phyloP scores from a whole-genome alignment of 164 flowering plant species.

The Houttuynia cordata region DNA sequence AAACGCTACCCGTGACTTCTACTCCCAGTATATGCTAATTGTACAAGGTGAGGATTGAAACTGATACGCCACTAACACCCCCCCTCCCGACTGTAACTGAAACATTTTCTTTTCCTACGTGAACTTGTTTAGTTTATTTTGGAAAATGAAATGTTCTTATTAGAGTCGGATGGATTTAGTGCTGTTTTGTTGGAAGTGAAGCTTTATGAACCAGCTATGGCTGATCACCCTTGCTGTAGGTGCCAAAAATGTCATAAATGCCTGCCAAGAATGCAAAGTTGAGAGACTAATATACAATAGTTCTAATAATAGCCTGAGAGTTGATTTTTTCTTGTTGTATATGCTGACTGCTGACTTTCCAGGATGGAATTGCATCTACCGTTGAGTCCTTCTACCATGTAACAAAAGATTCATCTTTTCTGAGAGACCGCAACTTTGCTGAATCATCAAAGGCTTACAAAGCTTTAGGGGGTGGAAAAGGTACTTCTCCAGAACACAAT shows the following conservation, averaged over 20 bases:
- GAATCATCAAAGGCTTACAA: slow-evolving; percentile 50
- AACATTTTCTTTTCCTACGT: too few species aligned
- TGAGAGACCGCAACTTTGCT: slow-evolving; percentile 14
- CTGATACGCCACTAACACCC: too few species aligned
- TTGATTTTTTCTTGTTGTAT: slow-evolving; percentile 3
- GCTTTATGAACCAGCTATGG: background rate
- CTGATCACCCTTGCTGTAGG: slow-evolving; percentile 26
- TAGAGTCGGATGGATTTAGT: background rate
- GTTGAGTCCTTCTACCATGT: slow-evolving; percentile 45
- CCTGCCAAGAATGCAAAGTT: slow-evolving; percentile 68
- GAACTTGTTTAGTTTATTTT: too few species aligned
- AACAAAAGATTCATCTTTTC: slow-evolving; percentile 20
- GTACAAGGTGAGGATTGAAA: slow-evolving; percentile 59
- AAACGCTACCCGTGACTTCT: slow-evolving; percentile 22
- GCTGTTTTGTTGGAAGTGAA: background rate
- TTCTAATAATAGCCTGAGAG: slow-evolving; percentile 10
- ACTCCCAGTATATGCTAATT: slow-evolving; percentile 34
- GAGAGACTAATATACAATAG: slow-evolving; percentile 71
- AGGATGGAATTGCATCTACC: slow-evolving; percentile 64
- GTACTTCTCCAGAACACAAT: slow-evolving; percentile 6
- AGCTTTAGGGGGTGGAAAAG: slow-evolving; percentile 23
- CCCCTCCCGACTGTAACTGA: too few species aligned
- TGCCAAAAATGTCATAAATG: slow-evolving; percentile 72
- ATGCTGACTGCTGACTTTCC: slow-evolving; percentile 21
- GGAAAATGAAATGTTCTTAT: background rate